Base-by-base conservation (phyloP, 768 basidiomycete genomes). In the Strobilomyces dryophilus region DNA sequence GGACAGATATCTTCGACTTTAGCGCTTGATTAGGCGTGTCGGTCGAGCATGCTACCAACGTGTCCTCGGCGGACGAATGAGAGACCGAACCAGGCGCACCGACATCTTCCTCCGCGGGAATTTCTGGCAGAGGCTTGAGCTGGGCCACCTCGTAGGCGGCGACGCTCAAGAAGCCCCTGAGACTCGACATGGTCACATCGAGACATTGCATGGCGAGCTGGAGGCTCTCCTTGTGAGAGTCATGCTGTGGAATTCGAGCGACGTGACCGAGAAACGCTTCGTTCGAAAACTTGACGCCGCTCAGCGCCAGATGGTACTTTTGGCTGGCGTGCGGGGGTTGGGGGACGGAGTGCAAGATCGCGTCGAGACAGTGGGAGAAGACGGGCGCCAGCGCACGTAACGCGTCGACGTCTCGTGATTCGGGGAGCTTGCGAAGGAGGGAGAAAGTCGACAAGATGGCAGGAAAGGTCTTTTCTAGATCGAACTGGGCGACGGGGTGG, bases 381-480 rank as follows among this genome's bases (percentile, higher is more conserved):
- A 66, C 51, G 18, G 51, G 60, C 4, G 61, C 53, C 34, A 71
- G 58, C n/a, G 67, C 66, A 24, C 61, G 67, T 27, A 71, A 45
- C 11, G 69, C 62, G 35, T 61, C 53, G 21, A 65, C 40, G 47
- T 72, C 67, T 10, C 57, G 59, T 1, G 66, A 55, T 15, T 59
- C 58, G 12, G 62, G 51, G 9, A 69, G 45, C 20, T 44, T 45
- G 46, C 53, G 63, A 44, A 76, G 66, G 47, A 67, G 58, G 0
- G 56, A 57, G 20, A 66, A 55, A 4, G 71, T 62, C 14, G 54
- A 52, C 47, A 72, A 44, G 48, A 76, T 71, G 1, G 73, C 70
- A 1, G 74, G 72, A 52, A 73, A 75, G 7, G 69, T 64, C 36
- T 53, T 64, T 24, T 71, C 67, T 20, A 75, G 62, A 36, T 68